Base-by-base conservation (phyloP, 2,329 filamentous ascomycete genomes). In the Trichoderma koningii region DNA sequence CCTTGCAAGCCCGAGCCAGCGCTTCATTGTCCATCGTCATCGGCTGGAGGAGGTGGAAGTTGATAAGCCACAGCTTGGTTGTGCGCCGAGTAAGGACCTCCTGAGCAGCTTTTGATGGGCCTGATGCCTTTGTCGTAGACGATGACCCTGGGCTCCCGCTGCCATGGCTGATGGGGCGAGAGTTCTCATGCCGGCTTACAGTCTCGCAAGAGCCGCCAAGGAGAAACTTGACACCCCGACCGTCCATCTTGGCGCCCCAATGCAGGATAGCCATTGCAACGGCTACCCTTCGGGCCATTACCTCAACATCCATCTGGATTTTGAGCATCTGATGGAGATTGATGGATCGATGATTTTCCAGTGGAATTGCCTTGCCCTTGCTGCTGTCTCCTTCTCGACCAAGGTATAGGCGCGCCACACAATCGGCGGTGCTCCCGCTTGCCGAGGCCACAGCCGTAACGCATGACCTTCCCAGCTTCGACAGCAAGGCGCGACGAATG, bases 211-310 rank as follows among this genome's bases (percentile, higher is more conserved):
- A 28, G 21, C 28, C 26, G 0, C 73, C 74, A 7, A 77, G 57
- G 1, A 72, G 73, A 55, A 77, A 77, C 48, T 78, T 71, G 0
- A 78, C 69, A 19, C 74, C 75, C 3, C 69, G 66, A 0, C 70
- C 76, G 26, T 77, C 74, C 0, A 68, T 71, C 10, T 55, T 66
- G 0, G 74, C 75, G 0, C 26, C 69, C 74, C 73, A 77, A 50
- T 77, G 75, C 68, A 77, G 69, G 1, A 73, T 47, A 0, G 74
- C 74, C 1, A 77, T 66, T 0, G 74, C 67, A 23, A 66, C 52
- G 0, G 65, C 75, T 69, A 77, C 74, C 1, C 51, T 59, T 3
- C 30, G 21, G 17, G 72, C 70, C 1, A 74, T 64, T 0, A 23
- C 17, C 0, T 68, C 26, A 5, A 71, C 64, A 3, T 73, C 67